Percentiles rank a stretch among this genome's conserved stretches.
These are phyloP conservation scores for Fusarium buxicola DNA, from an alignment of 2,329 filamentous ascomycete genomes.

Conservation along the genomic window DNA sequence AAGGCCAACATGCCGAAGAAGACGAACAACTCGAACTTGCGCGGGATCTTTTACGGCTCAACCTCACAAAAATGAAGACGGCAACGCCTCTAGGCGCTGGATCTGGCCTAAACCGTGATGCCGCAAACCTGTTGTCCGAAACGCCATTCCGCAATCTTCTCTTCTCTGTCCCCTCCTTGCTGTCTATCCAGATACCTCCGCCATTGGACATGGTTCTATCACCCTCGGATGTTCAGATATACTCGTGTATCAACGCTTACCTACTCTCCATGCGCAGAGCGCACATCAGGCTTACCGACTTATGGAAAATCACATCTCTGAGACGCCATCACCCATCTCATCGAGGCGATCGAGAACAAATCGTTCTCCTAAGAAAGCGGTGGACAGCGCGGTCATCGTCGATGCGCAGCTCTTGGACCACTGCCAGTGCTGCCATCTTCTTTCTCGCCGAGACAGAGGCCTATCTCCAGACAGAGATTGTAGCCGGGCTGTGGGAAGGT, in stretches of 20 bases:
- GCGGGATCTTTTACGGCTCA: conserved; percentile 78
- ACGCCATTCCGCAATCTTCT: conserved; percentile 83
- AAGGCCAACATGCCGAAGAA: conserved; percentile 77
- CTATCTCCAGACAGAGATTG: conserved; percentile 91
- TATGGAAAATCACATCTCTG: conserved; percentile 88
- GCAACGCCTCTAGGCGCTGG: conserved; percentile 54
- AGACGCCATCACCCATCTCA: conserved; percentile 82
- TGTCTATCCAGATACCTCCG: conserved; percentile 79
- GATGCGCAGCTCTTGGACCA: conserved; percentile 90
- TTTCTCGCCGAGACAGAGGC: conserved; percentile 88
- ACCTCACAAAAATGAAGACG: conserved; percentile 63
- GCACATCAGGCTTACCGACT: conserved; percentile 82
- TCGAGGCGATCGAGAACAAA: conserved; percentile 68
- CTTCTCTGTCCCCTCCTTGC: conserved; percentile 76
- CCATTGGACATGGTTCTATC: conserved; percentile 91
- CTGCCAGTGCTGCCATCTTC: conserved; percentile 86
- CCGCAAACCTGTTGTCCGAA: conserved; percentile 53
- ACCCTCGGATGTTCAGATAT: conserved; percentile 78
- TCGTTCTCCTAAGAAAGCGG: conserved; percentile 71
- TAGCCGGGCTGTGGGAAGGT: conserved; percentile 82
- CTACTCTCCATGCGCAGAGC: conserved; percentile 86
- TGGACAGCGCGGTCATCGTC: conserved; percentile 71
- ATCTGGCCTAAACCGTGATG: conserved; percentile 49
- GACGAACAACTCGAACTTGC: conserved; percentile 87
- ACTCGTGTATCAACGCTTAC: conserved; percentile 89